Base-by-base conservation (phyloP, 2,329 filamentous ascomycete species). In the Hypoxylon sp. region DNA sequence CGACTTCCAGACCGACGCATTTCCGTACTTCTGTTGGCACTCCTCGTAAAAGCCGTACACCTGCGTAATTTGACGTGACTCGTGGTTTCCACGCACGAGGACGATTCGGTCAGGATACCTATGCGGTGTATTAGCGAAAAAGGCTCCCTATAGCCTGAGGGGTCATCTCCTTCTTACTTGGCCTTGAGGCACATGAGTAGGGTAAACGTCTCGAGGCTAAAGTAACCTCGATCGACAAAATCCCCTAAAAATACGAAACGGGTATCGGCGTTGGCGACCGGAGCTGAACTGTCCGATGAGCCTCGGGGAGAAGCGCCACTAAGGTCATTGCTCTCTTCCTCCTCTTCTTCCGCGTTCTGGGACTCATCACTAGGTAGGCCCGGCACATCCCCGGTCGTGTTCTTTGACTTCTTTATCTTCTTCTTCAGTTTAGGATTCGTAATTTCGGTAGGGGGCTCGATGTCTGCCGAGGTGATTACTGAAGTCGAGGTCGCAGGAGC, bases 41-140 rank as follows among this genome's bases (percentile, higher is more conserved):
- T 99, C 95, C 59, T 96, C 97, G 77, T 99, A 99, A 77, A 99
- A 99, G 50, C 95, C 95, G 75, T 99, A 99, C 18, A 96, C 97
- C 72, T 99, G 95, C 7, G 95, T 99, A 63, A 99, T 96, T 70
- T 96, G 95, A 63, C 95, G 88, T 21, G 92, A 97, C 77, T 99
- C 95, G 79, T 99, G 95, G 76, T 99, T 99, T 62, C 95, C 95
- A 66, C 95, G 91, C 66, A 99, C 97, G 8, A 99, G 87, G 70
- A 98, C 92, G 51, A 99, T 96, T 67, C 93, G 88, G 67, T 96
- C 88, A 4, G 95, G 95, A 77, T 98, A 99, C 79, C 95, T 93
- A 63, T 88, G 78, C 69, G 17, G 17, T 3, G 26, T 31, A 54
- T 70, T 47, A 70, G 58, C 17, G 47, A 54, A 21, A 40, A 17